Evolutionary conservation across 805 yeast species (phyloP).

Genomic region (Lachancea meyersii): DNA sequence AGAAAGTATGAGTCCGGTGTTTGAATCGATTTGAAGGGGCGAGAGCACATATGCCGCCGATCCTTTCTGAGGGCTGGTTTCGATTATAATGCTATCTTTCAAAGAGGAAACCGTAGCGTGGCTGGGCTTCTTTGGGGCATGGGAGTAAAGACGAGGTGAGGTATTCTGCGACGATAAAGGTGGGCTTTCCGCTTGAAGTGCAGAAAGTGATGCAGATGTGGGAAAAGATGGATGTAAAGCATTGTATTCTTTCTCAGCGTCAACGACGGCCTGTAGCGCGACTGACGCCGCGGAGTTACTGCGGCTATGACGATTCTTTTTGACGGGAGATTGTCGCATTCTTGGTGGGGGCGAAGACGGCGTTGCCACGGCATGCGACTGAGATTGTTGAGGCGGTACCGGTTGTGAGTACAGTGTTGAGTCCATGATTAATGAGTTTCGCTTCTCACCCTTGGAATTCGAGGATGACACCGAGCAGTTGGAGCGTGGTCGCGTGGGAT

Average conservation of each 20-base stretch:
- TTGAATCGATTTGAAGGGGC: background rate
- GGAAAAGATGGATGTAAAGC: constrained; percentile 2
- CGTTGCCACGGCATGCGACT: constrained; percentile 50
- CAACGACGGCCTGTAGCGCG: constrained; percentile 69
- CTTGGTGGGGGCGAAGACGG: constrained; percentile 35
- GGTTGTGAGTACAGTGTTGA: constrained; percentile 41
- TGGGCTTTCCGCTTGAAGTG: constrained; percentile 4
- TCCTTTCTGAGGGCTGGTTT: constrained; percentile 21
- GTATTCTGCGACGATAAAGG: constrained; percentile 1
- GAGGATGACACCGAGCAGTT: constrained; percentile 34
- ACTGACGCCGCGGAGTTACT: constrained; percentile 50
- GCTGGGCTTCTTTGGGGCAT: constrained; percentile 2
- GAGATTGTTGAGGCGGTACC: constrained; percentile 64
- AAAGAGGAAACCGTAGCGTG: constrained; percentile 14
- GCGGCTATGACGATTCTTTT: constrained; percentile 31
- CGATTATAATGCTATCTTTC: constrained; percentile 23
- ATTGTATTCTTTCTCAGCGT: constrained; percentile 41
- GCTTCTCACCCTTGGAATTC: constrained; percentile 38
- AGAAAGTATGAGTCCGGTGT: background rate
- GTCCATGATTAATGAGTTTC: constrained; percentile 32
- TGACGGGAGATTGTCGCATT: constrained; percentile 19
- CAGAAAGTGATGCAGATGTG: constrained; percentile 3
- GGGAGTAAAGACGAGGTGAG: constrained; percentile 6
- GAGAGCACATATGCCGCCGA: background rate
- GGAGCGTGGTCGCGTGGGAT: constrained; percentile 25